Evolutionary conservation across 345 rosid species (phyloP), one percentile per base, ranked within the genome.

Genomic region (Toxicodendron radicans): DNA sequence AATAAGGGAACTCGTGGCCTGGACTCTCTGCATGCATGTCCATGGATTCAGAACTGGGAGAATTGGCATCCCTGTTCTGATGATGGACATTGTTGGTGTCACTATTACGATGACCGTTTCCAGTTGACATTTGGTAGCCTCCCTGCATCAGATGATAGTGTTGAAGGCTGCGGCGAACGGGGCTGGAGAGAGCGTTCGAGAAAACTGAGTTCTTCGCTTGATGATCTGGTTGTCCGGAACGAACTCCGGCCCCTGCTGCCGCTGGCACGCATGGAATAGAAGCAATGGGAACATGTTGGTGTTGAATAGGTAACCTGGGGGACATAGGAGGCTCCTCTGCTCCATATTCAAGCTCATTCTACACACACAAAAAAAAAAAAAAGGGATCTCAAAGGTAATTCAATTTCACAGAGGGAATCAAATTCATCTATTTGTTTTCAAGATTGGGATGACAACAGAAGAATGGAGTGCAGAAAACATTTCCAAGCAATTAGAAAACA

Each of bases 331-430:
- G 72, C 56, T 92, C 97, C 65, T 90, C 97, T 65, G 83, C 81
- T 35, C 88, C 83, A 77, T 76, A 79, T 51, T 92, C 97, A 32
- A 94, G 81, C 72, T 89, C 98, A 78, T 89, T 91, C 98, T 94
- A 80, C 72, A 78, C 8, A 78, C 71, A 59, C 43, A 66, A 4
- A 38, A 45, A 18, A 60, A 32, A 30, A 61, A 27, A n/a, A n/a
- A n/a, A n/a, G n/a, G 2, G 27, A 24, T 18, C 59, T 4, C 61
- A 43, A 23, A 57, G 32, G 49, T 21, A 41, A 32, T 30, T 51
- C 16, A 24, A 76, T 13, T 38, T 12, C 13, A 7, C 68, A 17
- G 21, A 12, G 9, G 2, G 33, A 20, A 48, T 48, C n/a, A 7
- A 41, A 33, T 61, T 14, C 3, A 65, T 49, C 53, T 38, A 30